These are phyloP conservation scores for Fusarium sterilihyphosum DNA, from an alignment of 2,329 filamentous ascomycete genomes.

Conservation along the genomic window DNA sequence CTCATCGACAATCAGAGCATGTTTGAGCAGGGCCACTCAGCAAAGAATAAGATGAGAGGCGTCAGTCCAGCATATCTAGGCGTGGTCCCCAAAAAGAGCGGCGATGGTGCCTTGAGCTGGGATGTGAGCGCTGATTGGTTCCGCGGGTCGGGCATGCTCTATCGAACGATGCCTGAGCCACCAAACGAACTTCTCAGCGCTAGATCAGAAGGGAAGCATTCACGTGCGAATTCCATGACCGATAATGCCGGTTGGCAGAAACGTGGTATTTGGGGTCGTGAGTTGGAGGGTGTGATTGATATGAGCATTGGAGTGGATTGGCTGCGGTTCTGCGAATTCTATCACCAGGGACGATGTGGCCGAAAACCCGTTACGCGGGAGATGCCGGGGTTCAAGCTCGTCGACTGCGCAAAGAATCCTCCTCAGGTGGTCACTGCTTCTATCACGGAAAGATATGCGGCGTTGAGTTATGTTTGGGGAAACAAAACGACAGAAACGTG, in stretches of 20 bases:
- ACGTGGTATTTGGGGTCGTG: slow-evolving; percentile 49
- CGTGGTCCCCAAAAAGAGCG: slow-evolving; percentile 48
- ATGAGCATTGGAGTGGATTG: slow-evolving; percentile 46
- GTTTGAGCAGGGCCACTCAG: slow-evolving; percentile 46
- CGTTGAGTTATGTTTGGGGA: slow-evolving; percentile 51
- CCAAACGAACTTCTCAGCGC: slow-evolving; percentile 41
- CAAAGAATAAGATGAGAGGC: slow-evolving; percentile 43
- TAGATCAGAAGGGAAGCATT: slow-evolving; percentile 27
- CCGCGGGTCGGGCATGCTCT: slow-evolving; percentile 48
- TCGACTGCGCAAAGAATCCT: slow-evolving; percentile 48
- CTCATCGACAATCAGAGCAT: slow-evolving; percentile 46
- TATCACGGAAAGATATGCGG: slow-evolving; percentile 45
- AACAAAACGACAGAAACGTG: slow-evolving; percentile 39
- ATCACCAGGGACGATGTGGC: slow-evolving; percentile 48
- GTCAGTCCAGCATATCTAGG: slow-evolving; percentile 46
- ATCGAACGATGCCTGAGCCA: slow-evolving; percentile 44
- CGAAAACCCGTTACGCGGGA: slow-evolving; percentile 38
- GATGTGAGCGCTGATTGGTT: slow-evolving; percentile 48
- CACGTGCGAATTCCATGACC: slow-evolving; percentile 32
- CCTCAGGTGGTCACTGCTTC: slow-evolving; percentile 44
- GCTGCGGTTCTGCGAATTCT: slow-evolving; percentile 48
- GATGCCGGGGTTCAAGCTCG: slow-evolving; percentile 46
- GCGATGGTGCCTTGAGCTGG: slow-evolving; percentile 43
- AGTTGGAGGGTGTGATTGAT: slow-evolving; percentile 45
- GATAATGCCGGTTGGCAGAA: slow-evolving; percentile 42